Conservation (phyloP, 495 filamentous ascomycete species). For the Baudoinia panamericana region DNA sequence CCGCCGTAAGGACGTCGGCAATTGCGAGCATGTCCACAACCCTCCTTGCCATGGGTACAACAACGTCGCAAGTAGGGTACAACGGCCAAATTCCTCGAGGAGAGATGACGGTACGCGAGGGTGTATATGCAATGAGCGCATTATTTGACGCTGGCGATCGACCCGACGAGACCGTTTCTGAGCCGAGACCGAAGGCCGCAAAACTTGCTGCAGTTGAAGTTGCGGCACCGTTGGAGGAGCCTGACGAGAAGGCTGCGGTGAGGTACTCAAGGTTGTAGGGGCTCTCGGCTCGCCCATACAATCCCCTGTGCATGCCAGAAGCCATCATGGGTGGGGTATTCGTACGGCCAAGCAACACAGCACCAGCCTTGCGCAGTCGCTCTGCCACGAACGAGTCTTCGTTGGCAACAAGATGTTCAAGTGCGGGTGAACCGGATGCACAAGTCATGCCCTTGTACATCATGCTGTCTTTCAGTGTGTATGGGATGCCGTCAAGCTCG, state of each 20-base stretch:
- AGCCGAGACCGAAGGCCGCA: conserved; percentile 26
- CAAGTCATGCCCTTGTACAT: conserved; percentile 27
- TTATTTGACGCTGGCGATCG: conserved; percentile 29
- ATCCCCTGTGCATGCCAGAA: conserved; percentile 28
- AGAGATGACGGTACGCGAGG: conserved; percentile 26
- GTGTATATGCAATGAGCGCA: conserved; percentile 27
- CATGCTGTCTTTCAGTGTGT: conserved; percentile 29
- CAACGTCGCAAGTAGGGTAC: conserved; percentile 28
- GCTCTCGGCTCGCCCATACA: conserved; percentile 28
- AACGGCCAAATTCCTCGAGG: conserved; percentile 29
- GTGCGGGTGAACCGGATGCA: conserved; percentile 27
- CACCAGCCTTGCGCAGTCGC: conserved; percentile 23
- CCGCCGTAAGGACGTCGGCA: conserved; percentile 21
- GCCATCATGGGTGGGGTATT: conserved; percentile 32
- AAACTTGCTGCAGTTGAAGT: conserved; percentile 27
- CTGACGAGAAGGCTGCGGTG: conserved; percentile 28
- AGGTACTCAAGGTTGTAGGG: conserved; percentile 29
- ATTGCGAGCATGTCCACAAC: conserved; percentile 27
- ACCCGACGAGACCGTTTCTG: conserved; percentile 26
- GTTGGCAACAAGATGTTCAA: conserved; percentile 20
- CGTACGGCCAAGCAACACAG: conserved; percentile 26
- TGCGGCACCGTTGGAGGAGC: conserved; percentile 28
- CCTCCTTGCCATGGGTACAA: conserved; percentile 26
- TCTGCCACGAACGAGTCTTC: conserved; percentile 25
- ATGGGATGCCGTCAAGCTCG: conserved; percentile 27